These are phyloP conservation scores for Aegle marmelos DNA, from an alignment of 345 rosid species.

Conservation along the genomic window DNA sequence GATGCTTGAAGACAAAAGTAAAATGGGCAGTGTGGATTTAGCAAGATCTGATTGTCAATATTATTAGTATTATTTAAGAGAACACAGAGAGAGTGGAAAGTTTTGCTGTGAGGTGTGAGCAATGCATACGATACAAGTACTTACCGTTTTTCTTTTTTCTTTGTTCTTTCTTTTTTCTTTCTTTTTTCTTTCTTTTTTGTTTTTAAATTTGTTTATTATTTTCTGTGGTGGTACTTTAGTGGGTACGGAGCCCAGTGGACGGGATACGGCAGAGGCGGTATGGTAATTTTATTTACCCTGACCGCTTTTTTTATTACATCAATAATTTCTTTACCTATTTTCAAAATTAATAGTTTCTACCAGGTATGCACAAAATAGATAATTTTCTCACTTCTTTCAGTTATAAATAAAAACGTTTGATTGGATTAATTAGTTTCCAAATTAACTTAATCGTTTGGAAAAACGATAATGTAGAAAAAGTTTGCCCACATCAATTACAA, in stretches of 20 bases:
- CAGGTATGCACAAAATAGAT: neutral
- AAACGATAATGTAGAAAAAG: too few relatives aligned
- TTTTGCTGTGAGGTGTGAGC: neutral
- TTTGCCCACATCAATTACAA: too few relatives aligned
- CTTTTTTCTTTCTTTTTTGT: neutral
- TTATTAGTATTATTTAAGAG: neutral
- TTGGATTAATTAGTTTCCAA: too few relatives aligned
- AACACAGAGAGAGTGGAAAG: neutral
- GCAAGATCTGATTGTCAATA: constrained; percentile 5
- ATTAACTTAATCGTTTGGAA: too few relatives aligned
- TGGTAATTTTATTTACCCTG: neutral
- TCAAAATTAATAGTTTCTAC: too few relatives aligned
- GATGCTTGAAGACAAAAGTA: neutral
- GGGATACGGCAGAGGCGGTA: neutral
- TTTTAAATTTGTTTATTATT: neutral
- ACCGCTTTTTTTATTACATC: neutral
- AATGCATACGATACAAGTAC: neutral
- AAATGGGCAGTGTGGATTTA: neutral
- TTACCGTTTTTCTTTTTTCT: neutral
- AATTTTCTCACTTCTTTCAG: neutral
- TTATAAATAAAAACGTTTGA: too few relatives aligned
- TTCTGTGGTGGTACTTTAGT: neutral
- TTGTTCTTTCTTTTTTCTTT: neutral
- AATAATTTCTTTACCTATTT: neutral
- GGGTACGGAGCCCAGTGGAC: neutral